phyloP scores from a whole-genome alignment of 495 filamentous ascomycete genomes.

The Podospora conica region DNA sequence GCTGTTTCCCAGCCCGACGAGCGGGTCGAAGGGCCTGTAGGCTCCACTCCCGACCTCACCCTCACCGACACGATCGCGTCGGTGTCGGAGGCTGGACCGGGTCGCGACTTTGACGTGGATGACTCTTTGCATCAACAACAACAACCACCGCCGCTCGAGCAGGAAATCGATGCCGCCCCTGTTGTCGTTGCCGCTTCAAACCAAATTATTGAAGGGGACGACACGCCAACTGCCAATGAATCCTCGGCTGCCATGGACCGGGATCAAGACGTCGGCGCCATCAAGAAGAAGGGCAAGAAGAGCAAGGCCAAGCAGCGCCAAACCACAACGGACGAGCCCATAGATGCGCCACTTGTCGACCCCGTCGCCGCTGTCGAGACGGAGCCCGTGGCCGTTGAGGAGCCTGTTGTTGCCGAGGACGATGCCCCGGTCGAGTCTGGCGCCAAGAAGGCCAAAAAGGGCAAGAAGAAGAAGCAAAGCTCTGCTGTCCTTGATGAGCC shows the following conservation, averaged over 20 bases:
- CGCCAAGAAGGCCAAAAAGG: slow-evolving; percentile 28
- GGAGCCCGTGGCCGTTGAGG: not conserved
- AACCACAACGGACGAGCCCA: slow-evolving; percentile 4
- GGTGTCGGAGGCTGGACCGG: slow-evolving; percentile 7
- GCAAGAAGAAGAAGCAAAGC: slow-evolving; percentile 22
- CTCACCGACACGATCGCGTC: not conserved
- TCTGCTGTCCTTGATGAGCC: not conserved
- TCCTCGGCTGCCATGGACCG: slow-evolving; percentile 10
- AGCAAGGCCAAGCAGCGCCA: slow-evolving; percentile 13
- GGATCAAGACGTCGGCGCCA: slow-evolving; percentile 2
- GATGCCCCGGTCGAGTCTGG: slow-evolving; percentile 13
- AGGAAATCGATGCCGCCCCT: slow-evolving; percentile 2
- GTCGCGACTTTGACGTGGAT: slow-evolving; percentile 5
- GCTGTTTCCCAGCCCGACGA: slow-evolving; percentile 27
- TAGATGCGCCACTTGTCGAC: slow-evolving; percentile 7
- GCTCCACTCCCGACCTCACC: slow-evolving; percentile 13
- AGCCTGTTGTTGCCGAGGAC: slow-evolving; percentile 6
- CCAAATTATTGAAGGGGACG: not conserved
- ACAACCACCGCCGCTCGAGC: slow-evolving; percentile 4
- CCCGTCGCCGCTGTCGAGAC: not conserved
- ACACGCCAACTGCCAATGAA: slow-evolving; percentile 4
- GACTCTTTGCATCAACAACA: slow-evolving; percentile 2
- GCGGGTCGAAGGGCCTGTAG: slow-evolving; percentile 9
- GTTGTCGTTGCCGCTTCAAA: not conserved
- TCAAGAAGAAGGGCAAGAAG: slow-evolving; percentile 20